These are phyloP conservation scores for Capillidium rhysosporum DNA, from an alignment of 371 early-diverging fungal species.

Conservation along the genomic window DNA sequence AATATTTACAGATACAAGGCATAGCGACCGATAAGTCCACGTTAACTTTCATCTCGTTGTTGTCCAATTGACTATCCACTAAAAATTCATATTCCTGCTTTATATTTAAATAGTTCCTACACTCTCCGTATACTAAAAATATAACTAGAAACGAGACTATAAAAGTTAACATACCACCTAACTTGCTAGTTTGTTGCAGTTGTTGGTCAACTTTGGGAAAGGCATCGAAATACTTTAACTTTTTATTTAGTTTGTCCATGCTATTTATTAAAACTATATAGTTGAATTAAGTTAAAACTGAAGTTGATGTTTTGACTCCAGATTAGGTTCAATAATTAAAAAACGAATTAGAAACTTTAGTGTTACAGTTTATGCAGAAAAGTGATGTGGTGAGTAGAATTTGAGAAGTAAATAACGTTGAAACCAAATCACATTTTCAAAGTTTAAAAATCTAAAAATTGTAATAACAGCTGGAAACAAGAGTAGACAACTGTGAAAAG, in stretches of 20 bases:
- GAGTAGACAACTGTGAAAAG: too few relatives aligned
- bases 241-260: conserved; percentile 8
- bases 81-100: conserved; percentile 53
- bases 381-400: too few relatives aligned
- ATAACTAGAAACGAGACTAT: conserved; percentile 37
- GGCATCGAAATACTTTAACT: conserved; percentile 39
- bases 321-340: too few relatives aligned
- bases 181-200: conserved; percentile 44
- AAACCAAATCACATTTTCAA: too few relatives aligned
- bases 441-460: too few relatives aligned
- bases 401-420: too few relatives aligned
- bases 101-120: conserved; percentile 31
- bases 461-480: too few relatives aligned
- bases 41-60: conserved; percentile 45
- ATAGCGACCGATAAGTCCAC: conserved; percentile 76
- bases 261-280: too few relatives aligned
- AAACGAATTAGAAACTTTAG: too few relatives aligned
- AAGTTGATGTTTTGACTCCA: too few relatives aligned
- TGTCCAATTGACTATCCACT: conserved; percentile 44
- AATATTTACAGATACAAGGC: conserved; percentile 46
- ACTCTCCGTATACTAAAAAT: conserved; percentile 41
- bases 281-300: too few relatives aligned
- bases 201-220: conserved; percentile 75
- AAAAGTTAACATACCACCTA: conserved; percentile 61
- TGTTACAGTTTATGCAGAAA: too few relatives aligned